These are phyloP conservation scores for Crithidia sp. DNA, from an alignment of 208 protist species.

Conservation along the genomic window DNA sequence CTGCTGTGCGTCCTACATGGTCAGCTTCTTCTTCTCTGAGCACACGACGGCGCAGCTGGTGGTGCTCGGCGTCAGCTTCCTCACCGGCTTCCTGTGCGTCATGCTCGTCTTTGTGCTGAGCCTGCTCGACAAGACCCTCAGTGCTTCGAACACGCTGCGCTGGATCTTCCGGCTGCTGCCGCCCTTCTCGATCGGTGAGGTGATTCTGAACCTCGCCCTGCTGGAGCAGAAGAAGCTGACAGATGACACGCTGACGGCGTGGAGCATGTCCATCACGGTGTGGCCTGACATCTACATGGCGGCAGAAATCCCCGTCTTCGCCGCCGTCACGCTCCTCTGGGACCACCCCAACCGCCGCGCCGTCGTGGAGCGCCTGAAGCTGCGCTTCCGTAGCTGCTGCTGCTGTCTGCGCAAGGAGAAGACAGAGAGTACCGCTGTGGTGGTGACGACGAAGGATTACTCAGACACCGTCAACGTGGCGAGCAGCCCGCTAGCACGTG, in stretches of 20 bases:
- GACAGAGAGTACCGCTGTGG: neutral
- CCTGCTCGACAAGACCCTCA: constrained; percentile 37
- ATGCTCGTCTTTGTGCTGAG: constrained; percentile 55
- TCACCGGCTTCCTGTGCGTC: constrained; percentile 69
- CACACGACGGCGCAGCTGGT: constrained; percentile 64
- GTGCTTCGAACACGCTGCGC: constrained; percentile 35
- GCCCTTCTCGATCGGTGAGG: constrained; percentile 63
- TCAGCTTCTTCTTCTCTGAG: constrained; percentile 63
- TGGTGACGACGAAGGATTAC: neutral
- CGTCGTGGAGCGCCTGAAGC: constrained; percentile 15
- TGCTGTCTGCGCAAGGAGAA: neutral
- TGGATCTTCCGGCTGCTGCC: constrained; percentile 66
- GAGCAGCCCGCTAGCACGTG: neutral
- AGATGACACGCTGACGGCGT: constrained; percentile 23
- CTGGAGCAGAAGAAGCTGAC: constrained; percentile 28
- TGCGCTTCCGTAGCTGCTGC: constrained; percentile 5
- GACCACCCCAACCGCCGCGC: constrained; percentile 55
- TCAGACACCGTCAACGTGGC: neutral
- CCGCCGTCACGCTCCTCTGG: constrained; percentile 39
- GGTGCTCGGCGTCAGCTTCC: constrained; percentile 57
- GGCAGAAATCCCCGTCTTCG: constrained; percentile 47
- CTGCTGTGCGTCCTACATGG: constrained; percentile 41
- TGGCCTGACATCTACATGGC: constrained; percentile 62
- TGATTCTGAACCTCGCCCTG: constrained; percentile 57
- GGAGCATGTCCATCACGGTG: constrained; percentile 37